phyloP scores from a whole-genome alignment of 176 grass and related monocot species.

The Triticum aestivum region IWGSC_CS_RefSeq_v2.1 NC_057809.1:14764657-14765156 shows the following conservation, averaged over 20 bases:
- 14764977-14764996: not conserved
- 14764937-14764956: not conserved
- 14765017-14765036: too few relatives aligned
- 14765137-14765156: not conserved
- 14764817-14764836: slow-evolving; percentile 43
- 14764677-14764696: slow-evolving; percentile 31
- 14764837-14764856: slow-evolving; percentile 58
- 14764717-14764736: slow-evolving; percentile 51
- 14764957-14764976: not conserved
- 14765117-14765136: not conserved
- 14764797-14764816: slow-evolving; percentile 56
- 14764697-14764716: slow-evolving; percentile 28
- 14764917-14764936: slow-evolving; percentile 19
- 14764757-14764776: slow-evolving; percentile 26
- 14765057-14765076: too few relatives aligned
- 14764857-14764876: slow-evolving; percentile 46
- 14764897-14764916: slow-evolving; percentile 35
- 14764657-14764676: slow-evolving; percentile 59
- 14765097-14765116: not conserved
- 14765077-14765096: too few relatives aligned
- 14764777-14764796: slow-evolving; percentile 53
- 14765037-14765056: too few relatives aligned
- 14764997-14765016: not conserved
- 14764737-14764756: slow-evolving; percentile 48
- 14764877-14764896: slow-evolving; percentile 43